Base-by-base conservation (phyloP, 1,284 basidiomycete species). In the Earliella scabrosa region DNA sequence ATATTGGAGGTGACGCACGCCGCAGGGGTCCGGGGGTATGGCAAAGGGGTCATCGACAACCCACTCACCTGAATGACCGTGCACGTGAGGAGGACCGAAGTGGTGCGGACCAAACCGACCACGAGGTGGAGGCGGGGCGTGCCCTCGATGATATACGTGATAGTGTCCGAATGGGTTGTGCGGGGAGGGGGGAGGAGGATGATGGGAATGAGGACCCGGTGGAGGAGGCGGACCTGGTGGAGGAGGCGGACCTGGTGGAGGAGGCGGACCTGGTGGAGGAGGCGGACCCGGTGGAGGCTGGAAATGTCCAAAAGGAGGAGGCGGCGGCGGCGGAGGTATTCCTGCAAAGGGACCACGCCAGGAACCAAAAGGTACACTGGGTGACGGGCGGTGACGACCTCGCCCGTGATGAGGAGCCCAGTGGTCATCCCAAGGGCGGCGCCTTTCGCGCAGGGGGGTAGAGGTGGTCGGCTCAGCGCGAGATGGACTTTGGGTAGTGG, bases 271-370 rank as follows among this genome's bases (percentile, higher is more conserved):
- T 44, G 52, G 59, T n/a, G 66, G 65, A 5, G 61, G 65, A 29
- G 61, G 65, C 6, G 64, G 62, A 2, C 48, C 53, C n/a, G 48
- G 46, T 18, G 54, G 59, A 54, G 35, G 38, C 51, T 29, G 50
- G 45, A 45, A 45, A n/a, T 43, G 27, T 6, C 32, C 45, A 34
- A 38, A 39, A 29, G 40, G 46, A 53, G 3, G 61, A 52, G 20
- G 60, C 16, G 31, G 65, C 32, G 61, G 58, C 3, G 60, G 53
- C 43, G 61, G 38, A n/a, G n/a, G n/a, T n/a, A n/a, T n/a, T n/a
- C 43, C 61, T 56, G 64, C 66, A 41, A 66, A 58, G 40, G 66
- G 69, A 34, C 66, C 66, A 4, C 66, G 66, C 11, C 63, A 52
- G 3, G 54, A 35, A 13, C 58, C 61, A 21, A 60, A 58, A 2